A percentile compares a stretch with the other conserved stretches of the same genome.
These are phyloP conservation scores for Penicillium sp. DNA, from an alignment of 2,329 filamentous ascomycete genomes.

Conservation along the genomic window DNA sequence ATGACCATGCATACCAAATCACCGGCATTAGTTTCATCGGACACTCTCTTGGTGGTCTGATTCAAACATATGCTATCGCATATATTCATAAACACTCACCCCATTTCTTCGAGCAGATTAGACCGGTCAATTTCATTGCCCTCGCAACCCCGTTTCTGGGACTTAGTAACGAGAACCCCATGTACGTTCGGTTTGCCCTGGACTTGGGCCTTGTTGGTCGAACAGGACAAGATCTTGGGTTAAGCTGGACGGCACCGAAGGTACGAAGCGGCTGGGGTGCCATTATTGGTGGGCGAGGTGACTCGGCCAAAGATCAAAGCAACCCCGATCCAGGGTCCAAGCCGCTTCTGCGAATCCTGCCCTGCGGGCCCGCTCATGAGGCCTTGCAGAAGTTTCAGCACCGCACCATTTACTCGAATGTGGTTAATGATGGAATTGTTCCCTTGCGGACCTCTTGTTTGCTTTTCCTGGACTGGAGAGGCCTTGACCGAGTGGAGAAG, in stretches of 20 bases:
- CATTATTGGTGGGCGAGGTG: conserved; percentile 75
- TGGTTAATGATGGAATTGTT: conserved; percentile 97
- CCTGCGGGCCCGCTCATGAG: conserved; percentile 85
- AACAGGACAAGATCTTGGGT: conserved; percentile 89
- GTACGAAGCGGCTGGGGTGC: conserved; percentile 85
- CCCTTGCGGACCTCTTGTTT: conserved; percentile 92
- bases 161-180: conserved; percentile 92
- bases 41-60: conserved; percentile 84
- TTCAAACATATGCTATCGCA: conserved; percentile 92
- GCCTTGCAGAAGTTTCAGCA: conserved; percentile 87
- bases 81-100: conserved; percentile 97
- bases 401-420: conserved; percentile 91
- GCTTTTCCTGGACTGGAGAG: conserved; percentile 96
- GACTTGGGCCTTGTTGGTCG: conserved; percentile 96
- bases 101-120: conserved; percentile 81
- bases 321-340: conserved; percentile 77
- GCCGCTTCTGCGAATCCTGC: conserved; percentile 82
- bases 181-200: conserved; percentile 95
- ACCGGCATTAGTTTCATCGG: conserved; percentile 94
- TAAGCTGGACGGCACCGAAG: conserved; percentile 90
- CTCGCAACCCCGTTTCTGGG: conserved; percentile 87
- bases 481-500: conserved; percentile 89
- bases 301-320: conserved; percentile 55
- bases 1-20: conserved; percentile 68
- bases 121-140: conserved; percentile 86